A percentile compares a stretch with the other conserved stretches of the same genome.
phyloP scores from a whole-genome alignment of 2,329 filamentous ascomycete species.

The Epichloe aotearoae region DNA sequence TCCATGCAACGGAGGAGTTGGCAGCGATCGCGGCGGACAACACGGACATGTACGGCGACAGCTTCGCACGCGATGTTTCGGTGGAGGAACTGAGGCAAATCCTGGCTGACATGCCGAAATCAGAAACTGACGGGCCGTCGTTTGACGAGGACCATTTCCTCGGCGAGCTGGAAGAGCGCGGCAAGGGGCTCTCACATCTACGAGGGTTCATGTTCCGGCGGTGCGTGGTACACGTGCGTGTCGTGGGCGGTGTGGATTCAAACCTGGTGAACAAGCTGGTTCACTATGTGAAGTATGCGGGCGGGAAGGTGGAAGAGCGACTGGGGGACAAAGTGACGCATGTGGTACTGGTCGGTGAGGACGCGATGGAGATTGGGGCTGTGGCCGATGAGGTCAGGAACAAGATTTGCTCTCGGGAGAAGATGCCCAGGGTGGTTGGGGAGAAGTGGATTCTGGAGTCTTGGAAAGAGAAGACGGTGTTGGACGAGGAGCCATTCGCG shows the following conservation, averaged over 20 bases:
- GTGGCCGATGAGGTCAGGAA: constrained; percentile 31
- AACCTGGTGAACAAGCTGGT: constrained; percentile 29
- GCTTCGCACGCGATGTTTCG: constrained; percentile 59
- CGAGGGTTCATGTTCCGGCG: constrained; percentile 39
- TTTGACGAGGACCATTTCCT: constrained; percentile 36
- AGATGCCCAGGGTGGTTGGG: constrained; percentile 56
- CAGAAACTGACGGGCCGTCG: constrained; percentile 24
- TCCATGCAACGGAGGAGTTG: constrained; percentile 49
- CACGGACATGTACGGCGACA: constrained; percentile 69
- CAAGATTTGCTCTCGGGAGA: constrained; percentile 29
- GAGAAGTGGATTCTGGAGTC: constrained; percentile 64
- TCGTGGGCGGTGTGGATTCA: constrained; percentile 16
- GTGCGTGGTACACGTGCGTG: constrained; percentile 28
- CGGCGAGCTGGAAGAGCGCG: constrained; percentile 40
- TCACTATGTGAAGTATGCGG: constrained; percentile 55
- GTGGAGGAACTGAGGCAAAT: constrained; percentile 47
- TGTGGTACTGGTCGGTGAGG: constrained; percentile 40
- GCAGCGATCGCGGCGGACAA: constrained; percentile 42
- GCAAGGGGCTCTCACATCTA: constrained; percentile 37
- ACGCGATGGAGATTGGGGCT: constrained; percentile 24
- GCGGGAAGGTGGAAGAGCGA: constrained; percentile 42
- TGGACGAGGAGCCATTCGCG: constrained; percentile 62
- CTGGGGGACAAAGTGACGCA: constrained; percentile 53
- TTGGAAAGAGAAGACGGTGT: constrained; percentile 62
- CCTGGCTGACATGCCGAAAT: constrained; percentile 36